Evolutionary conservation across 2,329 filamentous ascomycete genomes (phyloP), one percentile per base, ranked within the genome.

Genomic region (Esteya vermicola): DNA sequence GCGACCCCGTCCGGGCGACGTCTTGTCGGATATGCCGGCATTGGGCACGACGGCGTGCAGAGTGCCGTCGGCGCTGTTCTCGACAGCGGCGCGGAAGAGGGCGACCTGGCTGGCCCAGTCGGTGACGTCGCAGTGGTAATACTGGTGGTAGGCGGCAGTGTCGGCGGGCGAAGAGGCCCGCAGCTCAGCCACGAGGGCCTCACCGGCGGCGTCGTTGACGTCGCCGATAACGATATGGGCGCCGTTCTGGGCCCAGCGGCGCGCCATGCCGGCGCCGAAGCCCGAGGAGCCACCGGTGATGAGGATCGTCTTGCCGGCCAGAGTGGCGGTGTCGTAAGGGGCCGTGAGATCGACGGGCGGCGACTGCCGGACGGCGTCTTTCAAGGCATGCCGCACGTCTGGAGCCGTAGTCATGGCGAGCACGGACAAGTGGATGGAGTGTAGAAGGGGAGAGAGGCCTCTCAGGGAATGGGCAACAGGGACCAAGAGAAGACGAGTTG

Each of bases 21-120:
- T 38, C 25, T 53, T 51, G 30, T 64, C 63, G 33, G 64, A 61
- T 45, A 81, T 68, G 38, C 78, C 78, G 0, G 78, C 78, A 52
- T 80, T 81, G 45, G 76, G 74, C 33, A 81, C 72, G 7, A 80
- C 75, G 14, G 65, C 61, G 53, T 81, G 73, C 44, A 81, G 68
- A 16, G 65, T 66, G 13, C 67, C 66, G 38, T 68, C 61, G 2
- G 62, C 61, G 45, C 72, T 76, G 41, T 72, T 58, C 40, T 61
- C 60, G 31, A 66, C 60, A 3, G 76, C 74, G 33, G 66, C 58
- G 37, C 71, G 70, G 61, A 82, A 83, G 38, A 81, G 62, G 21
- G 64, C 59, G 31, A 72, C 70, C 52, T 81, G 77, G 6, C 68
- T 72, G 34, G 72, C 60, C 74, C 76, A 83, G 50, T 69, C 63